A percentile compares a stretch with the other conserved stretches of the same genome.
These are phyloP conservation scores for Bifiguratus adelaidae DNA, from an alignment of 192 early-diverging fungal species.

Conservation along the genomic window DNA sequence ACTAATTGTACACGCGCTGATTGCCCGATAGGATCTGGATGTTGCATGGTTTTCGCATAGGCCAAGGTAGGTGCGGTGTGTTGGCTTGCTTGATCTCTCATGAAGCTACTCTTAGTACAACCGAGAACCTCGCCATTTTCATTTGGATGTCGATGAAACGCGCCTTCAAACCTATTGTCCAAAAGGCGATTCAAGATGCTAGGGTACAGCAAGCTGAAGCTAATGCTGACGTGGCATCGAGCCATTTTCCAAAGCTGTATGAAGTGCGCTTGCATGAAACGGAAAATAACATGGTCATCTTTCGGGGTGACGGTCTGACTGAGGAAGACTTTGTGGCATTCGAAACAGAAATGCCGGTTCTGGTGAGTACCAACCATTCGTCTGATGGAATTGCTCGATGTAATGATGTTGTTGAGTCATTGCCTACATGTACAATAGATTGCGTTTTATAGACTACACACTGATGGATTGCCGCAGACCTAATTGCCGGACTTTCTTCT, in stretches of 20 bases:
- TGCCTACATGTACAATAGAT: no score
- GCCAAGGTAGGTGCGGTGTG: slow-evolving; percentile 19
- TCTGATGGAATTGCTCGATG: no score
- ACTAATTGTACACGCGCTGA: neutral
- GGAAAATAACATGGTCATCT: slow-evolving; percentile 55
- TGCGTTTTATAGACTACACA: no score
- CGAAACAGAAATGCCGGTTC: no score
- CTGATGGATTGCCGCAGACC: no score
- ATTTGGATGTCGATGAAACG: slow-evolving; percentile 55
- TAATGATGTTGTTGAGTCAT: no score
- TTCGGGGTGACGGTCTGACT: slow-evolving; percentile 51
- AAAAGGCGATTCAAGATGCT: neutral
- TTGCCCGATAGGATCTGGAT: slow-evolving; percentile 56
- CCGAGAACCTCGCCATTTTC: slow-evolving; percentile 83
- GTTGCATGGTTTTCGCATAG: slow-evolving; percentile 59
- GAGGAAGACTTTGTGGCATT: no score
- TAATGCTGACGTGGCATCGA: slow-evolving; percentile 10
- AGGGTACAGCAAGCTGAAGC: no score
- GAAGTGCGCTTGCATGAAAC: slow-evolving; percentile 62
- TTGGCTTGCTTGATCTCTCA: neutral
- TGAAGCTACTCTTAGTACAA: slow-evolving; percentile 47
- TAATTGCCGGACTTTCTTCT: no score
- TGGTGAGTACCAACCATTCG: no score
- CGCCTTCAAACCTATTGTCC: slow-evolving; percentile 7
- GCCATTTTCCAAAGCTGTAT: slow-evolving; percentile 22